phyloP scores from a whole-genome alignment of 2,329 filamentous ascomycete species.

The Ophioceras dolichostomum region DNA sequence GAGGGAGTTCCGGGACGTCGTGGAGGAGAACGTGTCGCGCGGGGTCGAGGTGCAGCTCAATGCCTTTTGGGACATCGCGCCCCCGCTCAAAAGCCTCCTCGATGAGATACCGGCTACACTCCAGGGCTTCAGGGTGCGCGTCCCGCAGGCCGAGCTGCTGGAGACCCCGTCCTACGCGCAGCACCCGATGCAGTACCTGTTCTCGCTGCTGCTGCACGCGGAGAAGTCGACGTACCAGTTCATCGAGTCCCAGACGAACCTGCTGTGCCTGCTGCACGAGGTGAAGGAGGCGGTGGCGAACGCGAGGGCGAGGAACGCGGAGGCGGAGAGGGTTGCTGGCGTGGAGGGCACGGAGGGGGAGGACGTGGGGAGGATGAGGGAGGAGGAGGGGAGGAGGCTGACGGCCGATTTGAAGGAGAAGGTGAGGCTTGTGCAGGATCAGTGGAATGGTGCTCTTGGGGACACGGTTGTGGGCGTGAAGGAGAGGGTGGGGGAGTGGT shows the following conservation, averaged over 20 bases:
- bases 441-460: constrained; percentile 83
- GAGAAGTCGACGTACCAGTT: constrained; percentile 94
- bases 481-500: constrained; percentile 58
- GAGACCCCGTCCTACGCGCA: constrained; percentile 75
- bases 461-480: constrained; percentile 62
- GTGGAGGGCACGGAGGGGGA: constrained; percentile 51
- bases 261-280: constrained; percentile 82
- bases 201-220: constrained; percentile 70
- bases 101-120: constrained; percentile 61
- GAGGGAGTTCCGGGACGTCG: constrained; percentile 62
- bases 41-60: constrained; percentile 87
- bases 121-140: constrained; percentile 55
- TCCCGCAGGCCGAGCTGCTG: constrained; percentile 65
- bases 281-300: constrained; percentile 69
- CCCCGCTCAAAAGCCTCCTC: constrained; percentile 63
- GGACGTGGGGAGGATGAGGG: constrained; percentile 41
- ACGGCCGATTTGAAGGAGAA: constrained; percentile 89
- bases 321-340: constrained; percentile 40
- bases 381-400: constrained; percentile 56
- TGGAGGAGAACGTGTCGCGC: constrained; percentile 74
- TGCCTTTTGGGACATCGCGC: constrained; percentile 97
- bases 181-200: constrained; percentile 84
- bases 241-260: constrained; percentile 86
- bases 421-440: constrained; percentile 77
- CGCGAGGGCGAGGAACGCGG: constrained; percentile 39